These are phyloP conservation scores for Candida vaughaniae DNA, from an alignment of 805 yeast genomes.

Conservation along the genomic window DNA sequence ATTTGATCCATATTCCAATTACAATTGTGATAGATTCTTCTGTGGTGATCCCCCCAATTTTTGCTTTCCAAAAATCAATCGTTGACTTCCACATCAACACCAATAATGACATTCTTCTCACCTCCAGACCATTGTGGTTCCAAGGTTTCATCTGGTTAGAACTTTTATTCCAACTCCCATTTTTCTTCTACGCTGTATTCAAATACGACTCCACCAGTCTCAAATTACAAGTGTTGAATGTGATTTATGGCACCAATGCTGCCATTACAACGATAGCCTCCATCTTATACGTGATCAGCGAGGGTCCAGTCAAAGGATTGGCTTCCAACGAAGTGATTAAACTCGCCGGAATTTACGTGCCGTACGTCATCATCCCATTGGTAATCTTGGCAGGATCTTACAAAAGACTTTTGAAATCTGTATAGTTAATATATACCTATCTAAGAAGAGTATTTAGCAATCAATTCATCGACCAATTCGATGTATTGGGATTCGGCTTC, in stretches of 20 bases:
- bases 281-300: conserved; percentile 45
- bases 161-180: conserved; percentile 73
- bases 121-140: conserved; percentile 69
- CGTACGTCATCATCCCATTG: conserved; percentile 70
- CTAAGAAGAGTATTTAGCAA: conserved; percentile 35
- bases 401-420: conserved; percentile 1
- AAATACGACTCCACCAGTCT: conserved; percentile 9
- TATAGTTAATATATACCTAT: background rate
- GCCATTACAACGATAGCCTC: conserved; percentile 76
- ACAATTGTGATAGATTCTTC: conserved; percentile 75
- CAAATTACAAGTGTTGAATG: conserved; percentile 8
- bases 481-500: conserved; percentile 88
- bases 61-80: conserved; percentile 48
- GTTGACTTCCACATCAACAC: conserved; percentile 56
- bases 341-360: conserved; percentile 57
- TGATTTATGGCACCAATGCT: conserved; percentile 78
- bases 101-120: conserved; percentile 73
- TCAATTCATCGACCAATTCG: conserved; percentile 62
- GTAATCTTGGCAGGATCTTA: conserved; percentile 46
- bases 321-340: conserved; percentile 34
- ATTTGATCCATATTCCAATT: conserved; percentile 69
- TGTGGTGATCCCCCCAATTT: conserved; percentile 62
- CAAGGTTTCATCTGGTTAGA: conserved; percentile 70
- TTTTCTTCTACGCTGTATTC: conserved; percentile 41
- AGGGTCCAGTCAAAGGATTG: conserved; percentile 40